These are phyloP conservation scores for Vachellia pachyceras DNA, from an alignment of 306 rosid species.

Conservation along the genomic window DNA sequence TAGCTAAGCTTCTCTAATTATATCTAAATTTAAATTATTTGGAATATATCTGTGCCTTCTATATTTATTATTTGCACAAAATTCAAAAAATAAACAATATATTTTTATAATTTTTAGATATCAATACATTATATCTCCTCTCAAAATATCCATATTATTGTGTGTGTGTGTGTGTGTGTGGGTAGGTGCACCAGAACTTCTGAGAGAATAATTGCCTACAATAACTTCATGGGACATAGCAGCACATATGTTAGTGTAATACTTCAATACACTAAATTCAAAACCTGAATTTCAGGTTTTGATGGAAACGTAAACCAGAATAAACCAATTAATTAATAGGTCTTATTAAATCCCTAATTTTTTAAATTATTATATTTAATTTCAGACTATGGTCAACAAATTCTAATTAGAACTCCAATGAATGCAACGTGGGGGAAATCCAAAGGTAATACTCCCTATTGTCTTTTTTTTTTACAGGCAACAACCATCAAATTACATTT, in stretches of 20 bases:
- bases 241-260: conserved; percentile 22
- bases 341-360: neutral
- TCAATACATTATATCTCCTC: neutral
- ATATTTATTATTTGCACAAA: neutral
- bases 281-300: neutral
- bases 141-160: neutral
- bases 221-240: neutral
- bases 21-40: neutral
- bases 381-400: neutral
- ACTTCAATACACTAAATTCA: neutral
- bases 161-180: neutral
- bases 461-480: too few relatives aligned
- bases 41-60: neutral
- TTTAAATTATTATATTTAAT: neutral
- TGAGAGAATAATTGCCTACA: too few relatives aligned
- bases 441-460: neutral
- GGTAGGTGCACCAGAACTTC: conserved; percentile 4
- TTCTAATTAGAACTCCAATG: neutral
- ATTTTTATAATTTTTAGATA: neutral
- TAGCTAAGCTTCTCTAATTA: neutral
- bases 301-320: conserved; percentile 12
- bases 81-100: neutral
- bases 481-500: too few relatives aligned
- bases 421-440: neutral
- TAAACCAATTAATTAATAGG: neutral